These are phyloP conservation scores for Epichloe brachyelytri DNA, from an alignment of 2,329 filamentous ascomycete genomes.

Conservation along the genomic window DNA sequence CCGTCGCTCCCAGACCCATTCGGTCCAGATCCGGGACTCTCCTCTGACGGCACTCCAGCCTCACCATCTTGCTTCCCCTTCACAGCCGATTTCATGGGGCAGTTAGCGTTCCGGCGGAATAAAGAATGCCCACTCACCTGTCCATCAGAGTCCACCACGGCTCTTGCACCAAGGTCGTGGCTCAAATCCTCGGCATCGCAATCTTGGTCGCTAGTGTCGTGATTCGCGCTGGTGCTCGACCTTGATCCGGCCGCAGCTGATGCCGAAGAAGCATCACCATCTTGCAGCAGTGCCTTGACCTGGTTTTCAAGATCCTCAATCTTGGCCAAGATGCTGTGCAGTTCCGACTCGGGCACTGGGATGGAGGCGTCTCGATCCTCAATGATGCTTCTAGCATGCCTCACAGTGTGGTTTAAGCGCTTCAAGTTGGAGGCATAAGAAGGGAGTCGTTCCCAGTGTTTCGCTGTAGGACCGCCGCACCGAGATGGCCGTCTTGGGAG, in stretches of 20 bases:
- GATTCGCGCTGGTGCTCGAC: not conserved
- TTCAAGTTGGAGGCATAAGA: conserved; percentile 7
- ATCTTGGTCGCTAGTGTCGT: conserved; percentile 1
- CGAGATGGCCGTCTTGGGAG: not conserved
- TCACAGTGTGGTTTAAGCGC: conserved; percentile 8
- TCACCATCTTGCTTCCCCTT: not conserved
- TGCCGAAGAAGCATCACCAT: not conserved
- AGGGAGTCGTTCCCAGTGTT: not conserved
- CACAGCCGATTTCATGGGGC: conserved; percentile 12
- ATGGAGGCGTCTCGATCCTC: conserved; percentile 13
- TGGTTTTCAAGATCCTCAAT: conserved; percentile 16
- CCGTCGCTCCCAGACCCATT: not conserved
- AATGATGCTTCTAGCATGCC: conserved; percentile 13
- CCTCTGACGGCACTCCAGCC: not conserved
- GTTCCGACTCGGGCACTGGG: conserved; percentile 12
- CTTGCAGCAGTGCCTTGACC: conserved; percentile 14
- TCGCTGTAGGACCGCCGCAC: not conserved
- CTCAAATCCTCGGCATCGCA: conserved; percentile 9
- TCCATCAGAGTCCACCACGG: conserved; percentile 5
- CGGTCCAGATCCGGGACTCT: not conserved
- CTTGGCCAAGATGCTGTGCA: conserved; percentile 16
- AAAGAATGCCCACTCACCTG: conserved; percentile 14
- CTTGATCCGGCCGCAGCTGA: not conserved
- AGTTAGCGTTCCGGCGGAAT: conserved; percentile 14
- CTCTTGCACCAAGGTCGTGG: conserved; percentile 7